These are phyloP conservation scores for Tricholoma hemisulphureum DNA, from an alignment of 768 basidiomycete genomes.

Conservation along the genomic window DNA sequence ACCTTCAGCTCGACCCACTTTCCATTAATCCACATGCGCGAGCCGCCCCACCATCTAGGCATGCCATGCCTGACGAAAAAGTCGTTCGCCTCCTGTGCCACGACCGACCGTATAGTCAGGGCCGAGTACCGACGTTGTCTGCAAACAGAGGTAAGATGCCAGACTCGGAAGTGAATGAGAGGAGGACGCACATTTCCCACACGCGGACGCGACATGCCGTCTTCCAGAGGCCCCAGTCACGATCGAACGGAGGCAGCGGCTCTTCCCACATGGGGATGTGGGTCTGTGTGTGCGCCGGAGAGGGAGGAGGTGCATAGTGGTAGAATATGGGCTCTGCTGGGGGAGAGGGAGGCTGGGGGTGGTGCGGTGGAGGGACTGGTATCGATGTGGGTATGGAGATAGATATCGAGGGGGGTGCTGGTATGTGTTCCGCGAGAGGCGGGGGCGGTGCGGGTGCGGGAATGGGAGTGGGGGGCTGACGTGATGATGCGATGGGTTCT, in stretches of 20 bases:
- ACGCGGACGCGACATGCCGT: conserved; percentile 20
- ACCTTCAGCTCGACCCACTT: background rate
- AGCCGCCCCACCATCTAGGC: conserved; percentile 6
- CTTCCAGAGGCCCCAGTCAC: conserved; percentile 17
- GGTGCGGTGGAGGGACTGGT: background rate
- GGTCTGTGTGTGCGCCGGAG: background rate
- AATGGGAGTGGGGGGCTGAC: conserved; percentile 1
- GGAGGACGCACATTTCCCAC: conserved; percentile 18
- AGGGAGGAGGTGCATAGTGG: background rate
- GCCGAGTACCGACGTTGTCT: conserved; percentile 20
- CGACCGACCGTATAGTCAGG: conserved; percentile 20
- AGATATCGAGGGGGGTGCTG: background rate
- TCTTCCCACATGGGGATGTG: conserved; percentile 1
- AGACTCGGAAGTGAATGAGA: conserved; percentile 1
- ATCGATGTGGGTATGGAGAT: too few species aligned
- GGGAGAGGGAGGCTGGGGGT: background rate
- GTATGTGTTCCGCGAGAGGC: background rate
- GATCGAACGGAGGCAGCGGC: conserved; percentile 1
- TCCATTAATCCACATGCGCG: background rate
- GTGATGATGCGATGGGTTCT: conserved; percentile 1
- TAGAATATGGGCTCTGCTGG: background rate
- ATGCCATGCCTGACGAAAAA: conserved; percentile 18
- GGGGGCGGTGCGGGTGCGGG: background rate
- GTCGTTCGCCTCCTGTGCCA: conserved; percentile 23
- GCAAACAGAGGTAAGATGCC: background rate